Base-by-base conservation (phyloP, 768 basidiomycete genomes). In the Lentinula lateritia region DNA sequence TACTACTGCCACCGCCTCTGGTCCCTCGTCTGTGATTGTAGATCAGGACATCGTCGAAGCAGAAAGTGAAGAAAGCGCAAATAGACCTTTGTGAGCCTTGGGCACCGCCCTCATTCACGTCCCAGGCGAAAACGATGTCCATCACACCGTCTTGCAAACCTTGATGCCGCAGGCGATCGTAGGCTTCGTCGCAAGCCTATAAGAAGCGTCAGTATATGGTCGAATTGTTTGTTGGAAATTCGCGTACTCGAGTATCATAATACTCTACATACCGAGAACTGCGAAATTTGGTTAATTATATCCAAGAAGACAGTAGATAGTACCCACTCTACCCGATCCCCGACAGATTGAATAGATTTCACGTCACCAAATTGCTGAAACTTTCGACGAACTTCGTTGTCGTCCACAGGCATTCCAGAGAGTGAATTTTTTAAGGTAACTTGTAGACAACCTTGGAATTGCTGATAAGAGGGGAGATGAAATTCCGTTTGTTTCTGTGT, bases 191-290 rank as follows among this genome's bases (percentile, higher is more conserved):
- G 60, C 86, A 87, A 23, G 88, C 92, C 87, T 93, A 23, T 13
- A 8, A 15, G 13, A 10, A 64, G 20, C 50, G 52, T 45, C 5
- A 42, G 38, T 35, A 23, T 15, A 32, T 28, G 20, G 32, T 46
- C 67, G 12, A 71, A 64, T 62, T 39, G 43, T 4, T 50, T 41
- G 5, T 39, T 18, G 8, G 46, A 57, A 7, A 15, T 60, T 28
- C 3, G 66, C 86, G 71, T 65, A 91, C 93, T 71, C 93, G 77
- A 23, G 84, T 92, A 70, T 99, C 97, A 70, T 88, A 99, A 69
- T 87, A 95, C 70, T 98, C 95, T n/a, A 98, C 90, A 65, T 92
- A 87, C 62, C 92, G 88, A 67, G 93, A 90, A 66, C 94, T 98
- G 39, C 46, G 5, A 42, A 34, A 52, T 2, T 18, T 23, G 42